Evolutionary conservation across 2,329 filamentous ascomycete genomes (phyloP), one percentile per base, ranked within the genome.

Genomic region (Nemania sp.): DNA sequence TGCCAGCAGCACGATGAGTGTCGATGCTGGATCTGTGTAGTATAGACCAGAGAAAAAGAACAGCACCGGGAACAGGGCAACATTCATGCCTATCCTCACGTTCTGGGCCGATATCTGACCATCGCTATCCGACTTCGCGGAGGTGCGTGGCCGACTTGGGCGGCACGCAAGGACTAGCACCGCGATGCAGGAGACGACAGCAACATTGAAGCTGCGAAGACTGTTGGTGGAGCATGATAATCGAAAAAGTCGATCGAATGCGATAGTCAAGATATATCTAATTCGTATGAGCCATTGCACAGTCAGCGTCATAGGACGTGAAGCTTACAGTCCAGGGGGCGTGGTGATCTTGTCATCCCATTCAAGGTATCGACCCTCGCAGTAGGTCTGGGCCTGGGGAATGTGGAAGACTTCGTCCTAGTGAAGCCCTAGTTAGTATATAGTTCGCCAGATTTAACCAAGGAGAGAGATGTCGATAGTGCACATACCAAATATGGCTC

Each of bases 281-380:
- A 48, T 4, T 8, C 40, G 49, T 44, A 41, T 60, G 12, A 65
- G 49, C 47, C 19, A 53, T 62, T 49, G 61, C 64, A 2, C 34
- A 17, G 36, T 39, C 45, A 9, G 12, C 14, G 20, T 17, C 11
- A 4, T 7, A 68, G 55, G 24, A 62, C 42, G 34, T 61, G 52
- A 9, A 23, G 71, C 77, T 69, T 77, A 91, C 75, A 99, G 75
- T 28, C 92, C 94, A 0, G 94, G 93, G 0, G 94, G 94, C 1
- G 94, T 99, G 0, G 94, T 99, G 68, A 99, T 94, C 70, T 97
- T 99, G 55, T 93, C 88, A 72, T 99, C 92, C 94, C 94, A 99
- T 51, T 90, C 79, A 11, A 72, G 69, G 75, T 88, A 96, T 49
- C 81, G 80, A 9, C 88, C 86, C 34, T 81, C 70, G 70, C 92